Percentiles rank a stretch among this genome's conserved stretches.
These are phyloP conservation scores for Dorcoceras hygrometricum DNA, from an alignment of 257 asterid species.

Conservation along the genomic window DNA sequence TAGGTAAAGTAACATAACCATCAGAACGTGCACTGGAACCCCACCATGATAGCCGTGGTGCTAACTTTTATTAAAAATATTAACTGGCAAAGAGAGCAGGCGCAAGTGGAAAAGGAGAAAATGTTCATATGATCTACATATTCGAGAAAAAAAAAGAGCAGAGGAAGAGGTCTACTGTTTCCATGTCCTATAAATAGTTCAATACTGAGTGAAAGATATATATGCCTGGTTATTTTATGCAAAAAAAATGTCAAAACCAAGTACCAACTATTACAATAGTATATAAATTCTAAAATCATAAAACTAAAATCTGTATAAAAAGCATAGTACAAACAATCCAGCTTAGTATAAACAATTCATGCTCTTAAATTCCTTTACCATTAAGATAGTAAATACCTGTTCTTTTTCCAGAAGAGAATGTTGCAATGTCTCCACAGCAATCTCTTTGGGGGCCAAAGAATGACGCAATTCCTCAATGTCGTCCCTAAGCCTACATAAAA, in stretches of 20 bases:
- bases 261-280: background rate
- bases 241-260: background rate
- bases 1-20: background rate
- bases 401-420: conserved; percentile 81
- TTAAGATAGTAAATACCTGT: conserved; percentile 50
- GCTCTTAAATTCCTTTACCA: conserved; percentile 15
- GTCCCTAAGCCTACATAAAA: conserved; percentile 72
- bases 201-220: too few relatives aligned
- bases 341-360: conserved; percentile 1
- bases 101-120: background rate
- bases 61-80: too few relatives aligned
- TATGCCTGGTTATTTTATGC: background rate
- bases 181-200: background rate
- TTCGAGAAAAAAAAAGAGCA: background rate
- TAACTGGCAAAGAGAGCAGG: background rate
- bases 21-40: background rate
- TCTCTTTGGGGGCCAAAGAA: conserved; percentile 82
- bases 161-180: background rate
- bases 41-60: background rate
- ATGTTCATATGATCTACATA: background rate
- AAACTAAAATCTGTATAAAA: background rate
- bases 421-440: conserved; percentile 76
- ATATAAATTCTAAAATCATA: background rate
- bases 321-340: background rate
- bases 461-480: conserved; percentile 78